Percentiles rank a stretch among this genome's conserved stretches.
These are phyloP conservation scores for Lathyrus tuberosus DNA, from an alignment of 306 rosid species.

Conservation along the genomic window DNA sequence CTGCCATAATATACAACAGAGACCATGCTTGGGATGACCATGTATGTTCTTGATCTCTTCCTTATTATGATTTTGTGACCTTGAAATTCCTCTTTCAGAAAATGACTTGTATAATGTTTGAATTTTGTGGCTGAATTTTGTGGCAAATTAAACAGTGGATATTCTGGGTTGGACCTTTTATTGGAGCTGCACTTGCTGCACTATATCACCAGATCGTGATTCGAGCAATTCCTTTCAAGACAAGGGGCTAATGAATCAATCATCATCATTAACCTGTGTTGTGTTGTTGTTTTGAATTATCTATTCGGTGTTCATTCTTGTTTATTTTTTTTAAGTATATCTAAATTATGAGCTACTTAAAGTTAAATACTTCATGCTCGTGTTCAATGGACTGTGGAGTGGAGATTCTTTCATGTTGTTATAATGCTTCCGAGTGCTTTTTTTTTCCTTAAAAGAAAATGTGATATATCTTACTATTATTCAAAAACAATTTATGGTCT, in stretches of 20 bases:
- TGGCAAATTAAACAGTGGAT: constrained; percentile 67
- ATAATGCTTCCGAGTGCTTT: constrained; percentile 2
- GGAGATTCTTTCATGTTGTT: constrained; percentile 43
- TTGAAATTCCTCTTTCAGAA: neutral
- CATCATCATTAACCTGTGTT: neutral
- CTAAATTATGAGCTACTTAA: constrained; percentile 41
- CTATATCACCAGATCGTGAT: constrained; percentile 80
- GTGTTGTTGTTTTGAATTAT: constrained; percentile 1
- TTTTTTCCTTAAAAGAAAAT: neutral
- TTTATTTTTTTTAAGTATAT: constrained; percentile 33
- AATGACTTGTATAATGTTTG: neutral
- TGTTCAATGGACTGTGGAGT: constrained; percentile 35
- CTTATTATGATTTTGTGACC: neutral
- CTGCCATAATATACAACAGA: constrained; percentile 81
- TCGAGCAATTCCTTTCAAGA: constrained; percentile 91
- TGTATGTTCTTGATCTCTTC: constrained; percentile 39
- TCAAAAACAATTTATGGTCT: neutral
- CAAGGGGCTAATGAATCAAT: constrained; percentile 51
- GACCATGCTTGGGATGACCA: constrained; percentile 82
- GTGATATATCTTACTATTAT: neutral
- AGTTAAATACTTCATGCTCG: neutral
- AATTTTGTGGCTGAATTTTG: neutral
- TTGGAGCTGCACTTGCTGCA: constrained; percentile 93
- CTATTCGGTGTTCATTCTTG: neutral
- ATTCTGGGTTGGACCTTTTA: constrained; percentile 96